phyloP scores from a whole-genome alignment of 306 rosid genomes.

The Cucurbita maxima region DNA sequence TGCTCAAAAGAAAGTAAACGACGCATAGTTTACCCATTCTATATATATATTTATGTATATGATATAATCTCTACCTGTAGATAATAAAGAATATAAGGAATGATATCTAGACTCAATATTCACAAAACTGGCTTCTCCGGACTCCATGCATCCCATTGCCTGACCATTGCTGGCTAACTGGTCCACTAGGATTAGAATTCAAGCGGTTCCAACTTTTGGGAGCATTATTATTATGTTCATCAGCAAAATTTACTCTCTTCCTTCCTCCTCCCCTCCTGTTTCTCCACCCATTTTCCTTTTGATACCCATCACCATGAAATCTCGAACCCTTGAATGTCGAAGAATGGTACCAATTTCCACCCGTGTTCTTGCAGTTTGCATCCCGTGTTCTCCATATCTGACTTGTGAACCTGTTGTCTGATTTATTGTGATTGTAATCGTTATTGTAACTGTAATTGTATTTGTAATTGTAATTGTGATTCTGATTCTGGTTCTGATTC shows the following conservation, averaged over 20 bases:
- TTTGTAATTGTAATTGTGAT: background rate
- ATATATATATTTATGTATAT: background rate
- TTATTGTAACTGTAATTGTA: background rate
- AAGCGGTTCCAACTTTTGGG: slow-evolving; percentile 10
- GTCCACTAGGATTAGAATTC: slow-evolving; percentile 2
- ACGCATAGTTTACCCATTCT: background rate
- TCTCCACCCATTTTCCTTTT: slow-evolving; percentile 30
- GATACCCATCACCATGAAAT: slow-evolving; percentile 24
- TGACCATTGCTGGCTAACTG: slow-evolving; percentile 7
- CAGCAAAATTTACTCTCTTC: slow-evolving; percentile 19
- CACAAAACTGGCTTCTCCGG: slow-evolving; percentile 19
- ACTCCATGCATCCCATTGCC: slow-evolving; percentile 13
- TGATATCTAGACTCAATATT: slow-evolving; percentile 1
- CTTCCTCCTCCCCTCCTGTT: slow-evolving; percentile 30
- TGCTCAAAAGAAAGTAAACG: background rate
- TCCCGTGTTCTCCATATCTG: slow-evolving; percentile 17
- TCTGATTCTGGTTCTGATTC: background rate
- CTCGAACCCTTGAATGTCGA: slow-evolving; percentile 26
- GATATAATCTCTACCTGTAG: background rate
- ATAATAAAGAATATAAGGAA: slow-evolving; percentile 3
- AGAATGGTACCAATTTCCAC: slow-evolving; percentile 8
- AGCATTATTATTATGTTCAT: background rate
- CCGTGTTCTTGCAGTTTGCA: background rate
- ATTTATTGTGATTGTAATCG: background rate
- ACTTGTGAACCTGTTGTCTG: slow-evolving; percentile 8